Base-by-base conservation (phyloP, 2,329 filamentous ascomycete species). In the Scedosporium apiospermum region DNA sequence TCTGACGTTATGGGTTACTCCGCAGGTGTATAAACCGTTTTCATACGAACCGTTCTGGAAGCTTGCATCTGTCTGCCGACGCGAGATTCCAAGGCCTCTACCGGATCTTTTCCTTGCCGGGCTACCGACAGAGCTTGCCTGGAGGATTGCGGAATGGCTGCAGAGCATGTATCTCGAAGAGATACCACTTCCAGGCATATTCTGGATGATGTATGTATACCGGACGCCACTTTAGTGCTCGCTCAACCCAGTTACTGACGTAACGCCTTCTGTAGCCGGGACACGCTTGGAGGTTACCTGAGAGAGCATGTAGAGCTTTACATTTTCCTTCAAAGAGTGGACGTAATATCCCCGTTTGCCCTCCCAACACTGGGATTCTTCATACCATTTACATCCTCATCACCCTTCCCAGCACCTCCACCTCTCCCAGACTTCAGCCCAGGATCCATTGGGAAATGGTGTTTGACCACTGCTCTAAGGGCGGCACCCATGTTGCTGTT, bases 301-400 rank as follows among this genome's bases (percentile, higher is more conserved):
- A 74, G 75, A 44, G 73, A 79, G 7, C 82, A 85, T 65, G 67
- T 85, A 1, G 78, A 83, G 60, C 69, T 83, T 4, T 83, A 78
- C 65, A 72, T 78, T n/a, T 78, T 79, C 23, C 71, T 85, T 55
- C 82, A 85, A 65, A 75, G 80, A 58, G 71, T 82, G 6, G 79
- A 78, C 6, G 70, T 86, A 14, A 71, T 80, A 53, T 73, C 66
- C 12, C 72, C 71, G 6, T 70, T 70, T 49, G 72, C 70, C 70
- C 70, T 85, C 2, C 83, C 83, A 0, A 70, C 68, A 6, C 72
- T 73, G 44, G 73, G 70, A 4, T 86, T 80, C 69, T 85, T 85
- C 66, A 68, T 86, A 18, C 83, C 83, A 0, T 85, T 84, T 58
- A 79, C 80, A 12, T 67, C 72, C 6, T 71, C 76, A 12, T 85